Base-by-base conservation (phyloP, 331 rosid species). In the Pyracantha coccinea region DNA sequence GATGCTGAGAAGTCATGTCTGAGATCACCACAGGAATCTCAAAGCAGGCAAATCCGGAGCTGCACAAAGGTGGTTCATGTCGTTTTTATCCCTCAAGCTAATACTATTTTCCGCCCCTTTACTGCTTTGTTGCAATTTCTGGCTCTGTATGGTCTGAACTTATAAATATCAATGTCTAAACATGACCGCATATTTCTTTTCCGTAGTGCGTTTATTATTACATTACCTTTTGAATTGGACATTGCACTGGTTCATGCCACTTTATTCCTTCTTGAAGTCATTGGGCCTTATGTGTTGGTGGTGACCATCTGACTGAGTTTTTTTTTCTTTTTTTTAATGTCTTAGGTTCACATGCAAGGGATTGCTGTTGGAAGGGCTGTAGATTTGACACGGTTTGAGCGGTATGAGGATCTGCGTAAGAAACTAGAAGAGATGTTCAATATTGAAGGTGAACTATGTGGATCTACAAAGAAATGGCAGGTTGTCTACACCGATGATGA, bases 331-430 rank as follows among this genome's bases (percentile, higher is more conserved):
- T 41, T 72, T 74, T 72, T 24, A 21, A 21, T 57, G 4, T 59
- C 68, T 38, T 85, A 91, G 98, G 98, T 93, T 83, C 98, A 91
- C 86, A 93, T 93, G 98, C 97, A 91, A 83, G 98, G 98, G 89
- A 91, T 91, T 85, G 96, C 96, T 75, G 97, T 93, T 53, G 98
- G 98, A 75, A 88, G 98, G 83, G 98, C 98, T 32, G 98, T 93
- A 52, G 97, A 93, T 83, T 84, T 93, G 79, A 80, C 93, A 15
- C 85, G 88, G 72, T 93, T 91, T 84, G 92, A 88, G 76, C 84
- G 83, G 55, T 93, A 93, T 45, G 89, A 79, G 55, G 94, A 91
- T 81, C 86, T 93, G 75, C 94, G 88, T 27, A 84, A 70, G 83
- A 93, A 91, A 83, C 86, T 93, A 71, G 97, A 93, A 85, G 89